phyloP scores from a whole-genome alignment of 345 rosid genomes.

The Tarenaya hassleriana region DNA sequence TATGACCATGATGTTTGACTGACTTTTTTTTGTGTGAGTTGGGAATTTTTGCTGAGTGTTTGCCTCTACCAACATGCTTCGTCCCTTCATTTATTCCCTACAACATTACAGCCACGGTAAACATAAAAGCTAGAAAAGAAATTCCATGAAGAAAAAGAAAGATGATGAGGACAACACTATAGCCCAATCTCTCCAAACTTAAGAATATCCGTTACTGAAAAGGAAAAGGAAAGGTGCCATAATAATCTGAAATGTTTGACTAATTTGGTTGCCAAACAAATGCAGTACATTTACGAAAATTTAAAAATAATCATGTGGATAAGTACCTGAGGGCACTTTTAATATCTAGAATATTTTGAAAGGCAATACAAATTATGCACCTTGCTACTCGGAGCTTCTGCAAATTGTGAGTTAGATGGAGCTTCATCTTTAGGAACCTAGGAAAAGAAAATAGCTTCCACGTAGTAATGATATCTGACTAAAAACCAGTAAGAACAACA shows the following conservation, averaged over 20 bases:
- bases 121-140: conserved; percentile 12
- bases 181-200: too few species aligned
- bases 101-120: conserved; percentile 17
- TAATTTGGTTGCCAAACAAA: too few species aligned
- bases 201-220: too few species aligned
- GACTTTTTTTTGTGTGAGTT: conserved; percentile 44
- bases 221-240: not conserved
- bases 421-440: conserved; percentile 48
- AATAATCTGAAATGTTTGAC: conserved; percentile 3
- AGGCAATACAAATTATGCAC: conserved; percentile 27
- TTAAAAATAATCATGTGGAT: conserved; percentile 8
- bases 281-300: too few species aligned
- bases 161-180: too few species aligned
- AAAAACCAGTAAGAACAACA: conserved; percentile 13
- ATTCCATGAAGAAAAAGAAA: conserved; percentile 1
- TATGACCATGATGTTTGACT: conserved; percentile 38
- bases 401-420: conserved; percentile 30
- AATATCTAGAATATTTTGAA: conserved; percentile 2
- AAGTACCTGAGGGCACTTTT: conserved; percentile 6
- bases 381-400: conserved; percentile 40
- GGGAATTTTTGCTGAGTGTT: conserved; percentile 34
- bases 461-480: conserved; percentile 30
- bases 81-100: conserved; percentile 40
- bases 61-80: conserved; percentile 41
- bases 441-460: conserved; percentile 28